phyloP scores from a whole-genome alignment of 495 filamentous ascomycete species.

The Ascodesmis nigricans region DNA sequence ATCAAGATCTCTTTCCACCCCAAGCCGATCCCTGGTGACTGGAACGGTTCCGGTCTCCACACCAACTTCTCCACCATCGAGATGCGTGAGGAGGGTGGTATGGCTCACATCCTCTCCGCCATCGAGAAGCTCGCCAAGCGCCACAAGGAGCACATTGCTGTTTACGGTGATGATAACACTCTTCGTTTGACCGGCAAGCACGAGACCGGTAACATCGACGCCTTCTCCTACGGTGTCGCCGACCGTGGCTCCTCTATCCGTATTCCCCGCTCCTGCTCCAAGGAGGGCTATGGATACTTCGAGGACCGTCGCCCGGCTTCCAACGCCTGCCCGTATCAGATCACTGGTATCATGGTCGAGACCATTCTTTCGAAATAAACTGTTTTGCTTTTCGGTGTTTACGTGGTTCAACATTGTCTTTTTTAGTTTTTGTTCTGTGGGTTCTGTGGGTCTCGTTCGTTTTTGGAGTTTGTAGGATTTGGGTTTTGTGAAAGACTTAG shows the following conservation, averaged over 20 bases:
- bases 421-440: too few relatives aligned
- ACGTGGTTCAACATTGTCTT: too few relatives aligned
- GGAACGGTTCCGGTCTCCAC: conserved; percentile 97
- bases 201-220: conserved; percentile 85
- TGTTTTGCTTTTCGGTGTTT: too few relatives aligned
- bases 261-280: conserved; percentile 73
- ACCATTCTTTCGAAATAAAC: too few relatives aligned
- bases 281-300: conserved; percentile 95
- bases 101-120: conserved; percentile 70
- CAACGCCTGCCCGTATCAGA: conserved; percentile 93
- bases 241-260: conserved; percentile 88
- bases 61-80: conserved; percentile 65
- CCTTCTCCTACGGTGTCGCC: conserved; percentile 86
- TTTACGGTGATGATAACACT: conserved; percentile 89
- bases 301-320: conserved; percentile 89
- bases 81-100: conserved; percentile 79
- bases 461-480: too few relatives aligned
- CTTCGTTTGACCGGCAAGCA: conserved; percentile 79
- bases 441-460: too few relatives aligned
- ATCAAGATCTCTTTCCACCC: conserved; percentile 88
- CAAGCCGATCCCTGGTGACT: conserved; percentile 96
- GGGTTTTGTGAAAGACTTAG: too few relatives aligned
- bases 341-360: conserved; percentile 66
- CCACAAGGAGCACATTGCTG: conserved; percentile 85
- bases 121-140: conserved; percentile 79